Conservation (phyloP, 768 basidiomycete species). For the Epithele typhae region DNA sequence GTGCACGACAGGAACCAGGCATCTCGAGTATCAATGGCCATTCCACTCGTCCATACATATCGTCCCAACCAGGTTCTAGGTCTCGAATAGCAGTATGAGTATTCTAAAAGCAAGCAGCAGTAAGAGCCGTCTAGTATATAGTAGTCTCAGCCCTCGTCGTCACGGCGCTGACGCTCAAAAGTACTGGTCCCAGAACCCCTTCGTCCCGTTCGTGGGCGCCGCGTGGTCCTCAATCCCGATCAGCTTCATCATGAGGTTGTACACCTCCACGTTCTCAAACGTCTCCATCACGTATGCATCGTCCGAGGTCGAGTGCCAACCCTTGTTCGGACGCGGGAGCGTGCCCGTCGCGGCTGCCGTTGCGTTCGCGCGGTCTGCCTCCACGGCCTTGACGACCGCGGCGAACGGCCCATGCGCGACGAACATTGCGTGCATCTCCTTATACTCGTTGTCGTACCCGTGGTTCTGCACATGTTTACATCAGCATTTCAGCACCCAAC, state of each 20-base stretch:
- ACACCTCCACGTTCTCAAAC: conserved; percentile 85
- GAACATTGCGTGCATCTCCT: conserved; percentile 85
- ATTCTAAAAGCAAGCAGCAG: no score
- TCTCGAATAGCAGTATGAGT: no score
- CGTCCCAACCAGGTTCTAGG: no score
- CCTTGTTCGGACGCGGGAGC: conserved; percentile 33
- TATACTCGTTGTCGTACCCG: conserved; percentile 80
- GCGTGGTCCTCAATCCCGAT: conserved; percentile 55
- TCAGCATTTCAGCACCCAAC: background rate
- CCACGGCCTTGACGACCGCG: conserved; percentile 54
- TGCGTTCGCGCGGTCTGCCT: conserved; percentile 27
- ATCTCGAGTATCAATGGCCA: no score
- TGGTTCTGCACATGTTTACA: conserved; percentile 53
- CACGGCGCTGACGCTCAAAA: conserved; percentile 31
- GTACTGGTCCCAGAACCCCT: conserved; percentile 81
- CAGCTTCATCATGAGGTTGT: conserved; percentile 75
- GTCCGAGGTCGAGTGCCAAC: conserved; percentile 65
- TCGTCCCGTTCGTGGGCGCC: conserved; percentile 71
- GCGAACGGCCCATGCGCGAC: conserved; percentile 91
- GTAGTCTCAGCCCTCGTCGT: no score
- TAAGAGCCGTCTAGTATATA: no score
- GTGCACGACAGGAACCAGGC: no score
- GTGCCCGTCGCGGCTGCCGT: conserved; percentile 22
- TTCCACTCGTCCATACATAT: no score
- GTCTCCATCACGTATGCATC: conserved; percentile 72